phyloP scores from a whole-genome alignment of 2,329 filamentous ascomycete genomes.

The Paraphoma sp. region DNA sequence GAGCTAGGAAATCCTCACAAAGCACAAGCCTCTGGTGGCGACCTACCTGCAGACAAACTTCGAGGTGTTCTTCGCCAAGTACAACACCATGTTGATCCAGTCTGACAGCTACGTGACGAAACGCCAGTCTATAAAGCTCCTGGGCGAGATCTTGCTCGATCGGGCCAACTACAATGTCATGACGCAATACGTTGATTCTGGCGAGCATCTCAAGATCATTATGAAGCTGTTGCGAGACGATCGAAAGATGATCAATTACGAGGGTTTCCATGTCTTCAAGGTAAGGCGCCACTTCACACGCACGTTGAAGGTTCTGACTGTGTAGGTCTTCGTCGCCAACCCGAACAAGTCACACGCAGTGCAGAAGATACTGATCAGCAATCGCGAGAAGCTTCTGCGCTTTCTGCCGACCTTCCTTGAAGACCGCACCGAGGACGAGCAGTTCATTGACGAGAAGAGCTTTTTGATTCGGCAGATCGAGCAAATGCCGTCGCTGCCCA shows the following conservation, averaged over 20 bases:
- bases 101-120: constrained; percentile 98
- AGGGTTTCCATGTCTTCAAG: constrained; percentile 99
- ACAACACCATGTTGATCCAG: constrained; percentile 86
- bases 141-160: constrained; percentile 93
- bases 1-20: constrained; percentile 85
- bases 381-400: constrained; percentile 85
- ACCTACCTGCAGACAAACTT: constrained; percentile 90
- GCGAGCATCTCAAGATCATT: constrained; percentile 95
- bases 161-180: constrained; percentile 97
- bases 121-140: constrained; percentile 94
- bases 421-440: constrained; percentile 94
- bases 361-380: constrained; percentile 94
- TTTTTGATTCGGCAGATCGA: constrained; percentile 95
- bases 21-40: constrained; percentile 89
- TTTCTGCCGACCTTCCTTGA: constrained; percentile 93
- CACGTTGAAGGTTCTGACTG: constrained; percentile 13
- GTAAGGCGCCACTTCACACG: constrained; percentile 40
- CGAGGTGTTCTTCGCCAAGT: constrained; percentile 88
- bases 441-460: constrained; percentile 97
- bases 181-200: constrained; percentile 94
- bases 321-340: constrained; percentile 91
- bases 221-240: constrained; percentile 98
- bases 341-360: constrained; percentile 97
- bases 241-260: constrained; percentile 98
- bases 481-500: constrained; percentile 44